Conservation (phyloP, 2,329 filamentous ascomycete genomes). For the Colletotrichum spinosum region DNA sequence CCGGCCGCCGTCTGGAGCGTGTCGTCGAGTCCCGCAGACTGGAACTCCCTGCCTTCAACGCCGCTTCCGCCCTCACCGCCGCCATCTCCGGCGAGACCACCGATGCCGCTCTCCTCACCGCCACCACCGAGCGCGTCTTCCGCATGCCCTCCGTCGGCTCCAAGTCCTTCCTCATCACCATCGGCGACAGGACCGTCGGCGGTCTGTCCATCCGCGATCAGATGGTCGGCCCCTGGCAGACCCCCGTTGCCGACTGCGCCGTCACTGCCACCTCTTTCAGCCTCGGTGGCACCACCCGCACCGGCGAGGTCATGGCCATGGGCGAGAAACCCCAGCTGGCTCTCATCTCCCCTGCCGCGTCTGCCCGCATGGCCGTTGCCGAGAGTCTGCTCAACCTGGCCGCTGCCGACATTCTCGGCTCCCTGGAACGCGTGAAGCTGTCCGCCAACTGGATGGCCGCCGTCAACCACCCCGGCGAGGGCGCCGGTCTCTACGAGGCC, state of each 20-base stretch:
- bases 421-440: constrained; percentile 83
- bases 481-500: constrained; percentile 91
- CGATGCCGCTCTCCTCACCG: constrained; percentile 63
- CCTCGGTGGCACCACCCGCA: constrained; percentile 72
- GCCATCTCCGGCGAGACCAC: constrained; percentile 66
- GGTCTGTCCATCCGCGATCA: constrained; percentile 91
- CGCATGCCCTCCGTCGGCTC: constrained; percentile 92
- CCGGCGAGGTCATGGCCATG: constrained; percentile 98
- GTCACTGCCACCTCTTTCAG: constrained; percentile 88
- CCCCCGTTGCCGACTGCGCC: constrained; percentile 91
- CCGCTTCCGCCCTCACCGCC: constrained; percentile 71
- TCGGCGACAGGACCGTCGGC: constrained; percentile 91
- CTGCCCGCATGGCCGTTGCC: constrained; percentile 94
- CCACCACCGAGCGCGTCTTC: constrained; percentile 85
- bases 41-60: constrained; percentile 78
- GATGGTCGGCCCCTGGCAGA: constrained; percentile 97
- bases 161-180: constrained; percentile 97
- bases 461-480: constrained; percentile 92
- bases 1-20: constrained; percentile 83
- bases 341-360: constrained; percentile 88
- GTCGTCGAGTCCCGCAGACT: constrained; percentile 78
- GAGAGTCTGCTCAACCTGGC: constrained; percentile 95
- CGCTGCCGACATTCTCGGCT: constrained; percentile 77
- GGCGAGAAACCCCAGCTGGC: constrained; percentile 92
- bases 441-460: constrained; percentile 99